Base-by-base conservation (phyloP, 441 rosid species). In the Dalechampia spathulata region DNA sequence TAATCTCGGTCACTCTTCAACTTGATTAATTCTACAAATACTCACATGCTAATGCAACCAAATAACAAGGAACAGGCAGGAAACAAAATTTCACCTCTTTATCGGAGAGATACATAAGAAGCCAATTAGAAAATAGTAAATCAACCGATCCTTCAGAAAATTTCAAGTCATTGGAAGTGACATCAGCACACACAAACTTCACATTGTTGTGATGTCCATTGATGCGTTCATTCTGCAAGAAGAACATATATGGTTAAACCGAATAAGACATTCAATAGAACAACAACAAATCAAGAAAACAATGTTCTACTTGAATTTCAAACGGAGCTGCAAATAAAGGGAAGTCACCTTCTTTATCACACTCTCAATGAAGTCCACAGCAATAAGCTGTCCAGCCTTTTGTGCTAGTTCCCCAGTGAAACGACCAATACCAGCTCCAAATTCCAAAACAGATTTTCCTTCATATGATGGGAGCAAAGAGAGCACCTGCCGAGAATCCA, bases 401-500 rank as follows among this genome's bases (percentile, higher is more conserved):
- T 73, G 65, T 50, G 96, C 97, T 42, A 90, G 55, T 50, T 87
- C 95, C 42, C 96, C 86, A 28, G 96, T 93, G 72, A 93, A 93
- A 42, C 99, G 85, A 51, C 97, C 97, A 17, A 83, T 87, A 10
- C 96, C 97, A 58, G 97, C 99, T 70, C 97, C 99, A 52, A 93
- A 78, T 60, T 93, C 97, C 73, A 93, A 58, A 38, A 90, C 79
- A 7, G 85, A 26, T 64, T 90, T 93, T 3, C 93, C 96, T 52
- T 82, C 95, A 25, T 76, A 82, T 4, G 80, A 48, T 44, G 99
- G 99, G 52, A 93, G 96, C 37, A 85, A 70, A 63, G 93, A 74
- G 58, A 90, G 95, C 41, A 93, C 80, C 95, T 88, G 66, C 42
- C n/a, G n/a, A n/a, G n/a, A n/a, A n/a, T n/a, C n/a, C n/a, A n/a